Conservation (phyloP, 2,329 filamentous ascomycete genomes). For the Ceratocystis cubensis region DNA sequence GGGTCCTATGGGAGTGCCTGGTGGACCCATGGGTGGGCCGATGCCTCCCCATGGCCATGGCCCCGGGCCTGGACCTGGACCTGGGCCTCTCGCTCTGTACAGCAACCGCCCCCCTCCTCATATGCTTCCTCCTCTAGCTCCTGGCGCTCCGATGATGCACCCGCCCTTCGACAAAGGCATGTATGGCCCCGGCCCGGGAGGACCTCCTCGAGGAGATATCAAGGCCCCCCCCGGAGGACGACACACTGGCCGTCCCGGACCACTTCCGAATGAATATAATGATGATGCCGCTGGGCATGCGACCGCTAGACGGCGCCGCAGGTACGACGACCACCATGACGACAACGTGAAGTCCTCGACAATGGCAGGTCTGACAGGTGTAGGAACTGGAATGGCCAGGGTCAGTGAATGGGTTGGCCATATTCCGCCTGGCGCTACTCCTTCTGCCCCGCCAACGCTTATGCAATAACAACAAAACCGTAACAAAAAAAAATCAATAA, state of each 20-base stretch:
- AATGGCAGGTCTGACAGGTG: constrained; percentile 37
- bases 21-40: constrained; percentile 16
- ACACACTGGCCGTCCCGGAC: constrained; percentile 15
- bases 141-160: constrained; percentile 14
- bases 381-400: constrained; percentile 35
- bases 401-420: constrained; percentile 39
- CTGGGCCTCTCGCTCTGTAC: constrained; percentile 15
- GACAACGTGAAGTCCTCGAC: constrained; percentile 30
- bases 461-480: constrained; percentile 11
- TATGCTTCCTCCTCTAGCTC: constrained; percentile 14
- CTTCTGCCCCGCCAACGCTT: constrained; percentile 22
- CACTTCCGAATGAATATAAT: constrained; percentile 16
- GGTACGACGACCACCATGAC: constrained; percentile 18
- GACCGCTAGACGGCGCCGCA: constrained; percentile 21
- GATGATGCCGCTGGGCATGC: constrained; percentile 20
- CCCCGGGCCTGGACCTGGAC: too few species aligned
- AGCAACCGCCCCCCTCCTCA: constrained; percentile 12
- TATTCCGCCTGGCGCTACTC: constrained; percentile 34
- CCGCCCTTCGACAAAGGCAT: constrained; percentile 16
- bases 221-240: constrained; percentile 13
- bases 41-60: constrained; percentile 11
- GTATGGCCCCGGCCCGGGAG: constrained; percentile 17
- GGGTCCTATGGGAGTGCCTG: constrained; percentile 13
- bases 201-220: constrained; percentile 18
- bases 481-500: constrained; percentile 9